These are phyloP conservation scores for Camellia sinensis DNA, from an alignment of 148 eudicot species.

Conservation along the genomic window DNA sequence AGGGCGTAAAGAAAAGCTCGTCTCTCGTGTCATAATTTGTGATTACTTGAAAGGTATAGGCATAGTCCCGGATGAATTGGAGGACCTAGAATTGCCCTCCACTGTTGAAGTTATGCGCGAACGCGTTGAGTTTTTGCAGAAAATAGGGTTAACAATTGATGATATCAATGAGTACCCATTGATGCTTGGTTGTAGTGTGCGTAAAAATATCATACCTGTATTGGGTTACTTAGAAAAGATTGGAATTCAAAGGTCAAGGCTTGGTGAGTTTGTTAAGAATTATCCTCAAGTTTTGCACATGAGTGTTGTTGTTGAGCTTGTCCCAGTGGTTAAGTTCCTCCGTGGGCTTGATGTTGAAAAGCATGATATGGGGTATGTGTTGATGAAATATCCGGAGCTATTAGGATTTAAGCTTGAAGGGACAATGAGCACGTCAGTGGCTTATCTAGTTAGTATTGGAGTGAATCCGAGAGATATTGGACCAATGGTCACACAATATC, in stretches of 20 bases:
- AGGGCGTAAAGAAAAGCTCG: constrained; percentile 85
- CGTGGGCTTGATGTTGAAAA: constrained; percentile 90
- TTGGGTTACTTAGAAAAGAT: constrained; percentile 86
- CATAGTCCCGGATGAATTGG: constrained; percentile 79
- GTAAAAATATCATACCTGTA: constrained; percentile 85
- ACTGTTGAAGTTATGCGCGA: constrained; percentile 94
- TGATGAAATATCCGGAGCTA: constrained; percentile 84
- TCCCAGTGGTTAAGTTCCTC: constrained; percentile 74
- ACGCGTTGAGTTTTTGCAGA: constrained; percentile 88
- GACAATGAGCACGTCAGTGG: constrained; percentile 94
- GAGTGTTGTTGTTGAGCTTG: constrained; percentile 93
- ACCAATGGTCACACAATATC: constrained; percentile 93
- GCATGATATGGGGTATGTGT: constrained; percentile 81
- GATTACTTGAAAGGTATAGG: constrained; percentile 85
- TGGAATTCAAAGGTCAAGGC: constrained; percentile 66
- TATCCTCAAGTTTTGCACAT: constrained; percentile 84
- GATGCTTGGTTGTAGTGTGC: constrained; percentile 88
- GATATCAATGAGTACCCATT: constrained; percentile 89
- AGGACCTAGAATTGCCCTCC: constrained; percentile 83
- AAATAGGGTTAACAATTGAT: constrained; percentile 79
- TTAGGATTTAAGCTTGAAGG: constrained; percentile 95
- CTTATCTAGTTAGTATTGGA: constrained; percentile 89
- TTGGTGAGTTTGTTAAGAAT: constrained; percentile 84
- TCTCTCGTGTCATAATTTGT: constrained; percentile 78
- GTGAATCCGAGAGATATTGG: constrained; percentile 90